Conservation (phyloP, 139 green algal species). For the Coccomyxa sp. region DNA sequence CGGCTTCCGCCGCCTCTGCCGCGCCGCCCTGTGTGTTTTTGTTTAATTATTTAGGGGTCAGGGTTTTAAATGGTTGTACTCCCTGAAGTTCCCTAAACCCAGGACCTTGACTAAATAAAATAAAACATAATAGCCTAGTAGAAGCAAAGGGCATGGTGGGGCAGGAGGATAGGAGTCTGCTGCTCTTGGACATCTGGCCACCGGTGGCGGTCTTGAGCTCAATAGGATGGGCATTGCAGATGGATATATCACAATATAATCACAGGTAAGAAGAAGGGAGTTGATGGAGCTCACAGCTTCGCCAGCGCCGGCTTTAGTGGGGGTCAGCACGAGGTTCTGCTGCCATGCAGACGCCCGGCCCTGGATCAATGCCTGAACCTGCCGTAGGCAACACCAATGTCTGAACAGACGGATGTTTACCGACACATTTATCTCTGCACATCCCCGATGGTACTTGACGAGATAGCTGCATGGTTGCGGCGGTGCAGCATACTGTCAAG, state of each 20-base stretch:
- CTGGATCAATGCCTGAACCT: conserved; percentile 66
- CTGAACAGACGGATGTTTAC: neutral
- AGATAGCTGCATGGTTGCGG: neutral
- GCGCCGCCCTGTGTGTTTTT: conserved; percentile 23
- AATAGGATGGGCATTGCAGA: too few relatives aligned
- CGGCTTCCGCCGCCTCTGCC: conserved; percentile 58
- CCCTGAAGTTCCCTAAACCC: neutral
- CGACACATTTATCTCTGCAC: neutral
- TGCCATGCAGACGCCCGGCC: conserved; percentile 70
- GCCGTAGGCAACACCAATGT: conserved; percentile 57
- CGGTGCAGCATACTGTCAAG: too few relatives aligned
- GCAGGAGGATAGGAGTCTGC: too few relatives aligned
- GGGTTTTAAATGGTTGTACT: neutral
- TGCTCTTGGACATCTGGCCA: too few relatives aligned
- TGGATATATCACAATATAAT: too few relatives aligned
- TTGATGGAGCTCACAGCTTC: neutral
- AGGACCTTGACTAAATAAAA: too few relatives aligned
- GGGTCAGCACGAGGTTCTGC: conserved; percentile 53
- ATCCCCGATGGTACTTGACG: neutral
- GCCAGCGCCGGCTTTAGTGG: conserved; percentile 1
- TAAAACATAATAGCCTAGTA: too few relatives aligned
- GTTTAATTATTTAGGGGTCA: too few relatives aligned
- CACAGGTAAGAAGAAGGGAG: too few relatives aligned
- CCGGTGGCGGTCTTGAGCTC: too few relatives aligned
- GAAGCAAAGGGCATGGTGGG: too few relatives aligned